Percentiles rank a stretch among this genome's conserved stretches.
These are phyloP conservation scores for Gloeopeniophorella convolvens DNA, from an alignment of 768 basidiomycete genomes.

Conservation along the genomic window DNA sequence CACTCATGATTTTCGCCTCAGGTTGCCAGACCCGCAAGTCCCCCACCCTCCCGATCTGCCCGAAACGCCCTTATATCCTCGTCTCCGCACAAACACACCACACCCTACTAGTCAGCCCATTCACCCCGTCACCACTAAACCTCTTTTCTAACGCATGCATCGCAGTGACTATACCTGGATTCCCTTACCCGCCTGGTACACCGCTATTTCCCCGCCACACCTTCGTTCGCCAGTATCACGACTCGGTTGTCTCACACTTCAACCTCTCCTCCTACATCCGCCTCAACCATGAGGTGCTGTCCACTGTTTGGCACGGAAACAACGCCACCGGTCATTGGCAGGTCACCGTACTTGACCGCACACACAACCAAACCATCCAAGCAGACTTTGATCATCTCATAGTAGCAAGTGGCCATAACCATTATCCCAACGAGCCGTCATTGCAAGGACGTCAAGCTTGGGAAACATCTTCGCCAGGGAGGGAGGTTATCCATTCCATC, in stretches of 20 bases:
- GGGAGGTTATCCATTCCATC: slow-evolving; percentile 45
- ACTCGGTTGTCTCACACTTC: slow-evolving; percentile 33
- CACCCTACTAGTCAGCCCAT: slow-evolving; percentile 35
- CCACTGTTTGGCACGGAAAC: slow-evolving; percentile 40
- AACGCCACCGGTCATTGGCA: slow-evolving; percentile 38
- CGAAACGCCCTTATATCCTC: slow-evolving; percentile 49
- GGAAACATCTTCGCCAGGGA: slow-evolving; percentile 30
- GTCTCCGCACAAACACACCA: slow-evolving; percentile 48
- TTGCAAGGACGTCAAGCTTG: slow-evolving; percentile 47
- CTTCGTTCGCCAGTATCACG: slow-evolving; percentile 41
- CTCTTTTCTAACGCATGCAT: not conserved
- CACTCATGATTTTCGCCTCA: slow-evolving; percentile 5
- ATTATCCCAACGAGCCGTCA: slow-evolving; percentile 39
- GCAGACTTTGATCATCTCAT: slow-evolving; percentile 47
- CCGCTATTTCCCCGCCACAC: slow-evolving; percentile 46
- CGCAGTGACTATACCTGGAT: slow-evolving; percentile 45
- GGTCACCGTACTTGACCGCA: slow-evolving; percentile 28
- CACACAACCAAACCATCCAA: slow-evolving; percentile 21
- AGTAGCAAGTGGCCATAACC: slow-evolving; percentile 51
- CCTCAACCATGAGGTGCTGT: slow-evolving; percentile 38
- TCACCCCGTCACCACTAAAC: not conserved
- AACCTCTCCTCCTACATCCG: slow-evolving; percentile 36
- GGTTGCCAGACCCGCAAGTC: slow-evolving; percentile 31
- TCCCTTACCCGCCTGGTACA: slow-evolving; percentile 45
- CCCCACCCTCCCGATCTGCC: slow-evolving; percentile 42